Base-by-base conservation (phyloP, 2,329 filamentous ascomycete species). In the Acrocalymma vagum region DNA sequence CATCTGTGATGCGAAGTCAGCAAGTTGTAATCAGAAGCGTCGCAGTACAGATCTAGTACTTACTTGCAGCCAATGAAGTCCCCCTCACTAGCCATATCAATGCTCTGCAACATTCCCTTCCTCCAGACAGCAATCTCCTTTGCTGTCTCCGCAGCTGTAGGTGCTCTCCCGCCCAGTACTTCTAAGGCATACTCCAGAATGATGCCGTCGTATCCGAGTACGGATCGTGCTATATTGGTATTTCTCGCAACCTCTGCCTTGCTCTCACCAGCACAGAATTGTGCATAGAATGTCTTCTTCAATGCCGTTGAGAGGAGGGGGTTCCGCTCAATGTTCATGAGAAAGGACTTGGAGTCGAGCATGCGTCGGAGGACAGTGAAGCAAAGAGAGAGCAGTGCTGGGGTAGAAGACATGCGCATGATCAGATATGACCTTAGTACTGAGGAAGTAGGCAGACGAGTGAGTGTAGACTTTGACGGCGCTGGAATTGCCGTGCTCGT, bases 231-330 rank as follows among this genome's bases (percentile, higher is more conserved):
- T 2, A 77, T 63, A 20, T 90, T 81, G 0, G 87, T 91, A 20
- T 59, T 67, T 9, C 66, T 71, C 27, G 77, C 74, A 2, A 95
- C 86, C 69, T 96, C 88, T 2, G 67, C 58, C 0, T 80, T 76
- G 32, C 82, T 87, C 70, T 91, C 87, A 18, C 92, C 92, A 0
- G 89, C 90, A 69, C 92, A 96, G 70, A 95, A 96, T 60, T 96
- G 92, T 16, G 85, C 84, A 67, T 96, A 96, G 59, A 96, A 91
- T 0, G 90, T 95, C 63, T 85, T 82, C 66, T 91, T 90, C 33
- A 96, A 76, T 27, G 91, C 63, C 45, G 76, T 81, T 28, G 84
- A 80, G 11, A 95, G 77, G 1, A 93, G 30, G 0, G 83, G 83
- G 63, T 95, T 96, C 36, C 73, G 77, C 62, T 95, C 90, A 4